A percentile compares a stretch with the other conserved stretches of the same genome.
Conservation (phyloP, 768 basidiomycete genomes). For the Boletus speciosus region DNA sequence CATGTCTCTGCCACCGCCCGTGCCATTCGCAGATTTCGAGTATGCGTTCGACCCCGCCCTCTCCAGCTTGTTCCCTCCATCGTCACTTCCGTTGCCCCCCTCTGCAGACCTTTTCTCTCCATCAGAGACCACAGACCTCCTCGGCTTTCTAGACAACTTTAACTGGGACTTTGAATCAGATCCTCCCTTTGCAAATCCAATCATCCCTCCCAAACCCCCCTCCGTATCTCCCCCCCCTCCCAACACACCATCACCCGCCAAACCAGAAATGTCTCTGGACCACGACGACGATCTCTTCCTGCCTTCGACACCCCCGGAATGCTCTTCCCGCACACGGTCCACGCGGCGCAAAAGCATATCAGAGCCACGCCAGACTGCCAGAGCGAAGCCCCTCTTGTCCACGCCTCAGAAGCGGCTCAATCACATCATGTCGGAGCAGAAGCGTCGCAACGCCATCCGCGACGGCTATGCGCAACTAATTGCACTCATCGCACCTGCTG, state of each 20-base stretch:
- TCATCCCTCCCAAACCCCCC: neutral
- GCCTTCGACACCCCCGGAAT: conserved; percentile 11
- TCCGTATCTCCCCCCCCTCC: conserved; percentile 1
- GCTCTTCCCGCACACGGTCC: conserved; percentile 11
- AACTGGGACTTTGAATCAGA: conserved; percentile 58
- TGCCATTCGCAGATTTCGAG: conserved; percentile 65
- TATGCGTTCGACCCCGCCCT: conserved; percentile 66
- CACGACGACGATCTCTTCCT: conserved; percentile 4
- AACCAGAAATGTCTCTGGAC: conserved; percentile 6
- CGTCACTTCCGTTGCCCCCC: conserved; percentile 59
- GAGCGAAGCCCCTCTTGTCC: conserved; percentile 66
- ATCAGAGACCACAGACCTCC: conserved; percentile 72
- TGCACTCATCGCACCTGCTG: conserved; percentile 74
- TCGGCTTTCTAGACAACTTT: conserved; percentile 82
- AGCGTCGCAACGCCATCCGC: conserved; percentile 87
- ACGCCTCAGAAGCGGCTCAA: conserved; percentile 86
- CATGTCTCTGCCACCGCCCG: conserved; percentile 42
- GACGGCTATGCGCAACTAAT: conserved; percentile 88
- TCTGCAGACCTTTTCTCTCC: conserved; percentile 78
- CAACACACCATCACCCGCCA: conserved; percentile 3
- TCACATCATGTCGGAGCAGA: conserved; percentile 94
- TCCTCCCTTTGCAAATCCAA: conserved; percentile 16
- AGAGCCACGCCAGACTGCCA: conserved; percentile 28
- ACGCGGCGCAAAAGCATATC: conserved; percentile 25
- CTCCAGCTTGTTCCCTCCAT: conserved; percentile 52